A percentile compares a stretch with the other conserved stretches of the same genome.
phyloP scores from a whole-genome alignment of 2,329 filamentous ascomycete genomes.

The Colletotrichum caudatum region DNA sequence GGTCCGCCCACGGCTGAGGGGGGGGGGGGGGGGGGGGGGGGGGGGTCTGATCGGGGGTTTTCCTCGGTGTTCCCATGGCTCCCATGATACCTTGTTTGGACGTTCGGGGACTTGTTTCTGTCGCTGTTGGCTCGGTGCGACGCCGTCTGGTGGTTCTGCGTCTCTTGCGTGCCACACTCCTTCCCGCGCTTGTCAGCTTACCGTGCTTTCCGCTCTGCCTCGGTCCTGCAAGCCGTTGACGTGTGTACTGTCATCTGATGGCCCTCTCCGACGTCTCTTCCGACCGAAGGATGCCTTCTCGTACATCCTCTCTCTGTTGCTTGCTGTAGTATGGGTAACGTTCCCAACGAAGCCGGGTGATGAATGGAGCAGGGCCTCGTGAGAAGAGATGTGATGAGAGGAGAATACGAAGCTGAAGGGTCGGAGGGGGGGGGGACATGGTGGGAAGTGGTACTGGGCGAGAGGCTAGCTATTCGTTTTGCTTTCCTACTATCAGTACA shows the following conservation, averaged over 20 bases:
- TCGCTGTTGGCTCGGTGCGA: constrained; percentile 15
- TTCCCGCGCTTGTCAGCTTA: neutral
- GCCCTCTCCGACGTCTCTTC: constrained; percentile 12
- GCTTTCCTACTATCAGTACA: neutral
- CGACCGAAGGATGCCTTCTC: constrained; percentile 1
- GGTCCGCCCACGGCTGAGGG: neutral
- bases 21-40: neutral
- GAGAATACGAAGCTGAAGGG: constrained; percentile 18
- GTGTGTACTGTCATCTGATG: constrained; percentile 6
- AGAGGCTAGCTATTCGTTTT: constrained; percentile 1
- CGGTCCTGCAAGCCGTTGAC: neutral
- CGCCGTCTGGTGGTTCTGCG: neutral
- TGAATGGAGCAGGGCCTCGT: constrained; percentile 31
- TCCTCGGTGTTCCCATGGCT: neutral
- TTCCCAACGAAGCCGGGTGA: constrained; percentile 28
- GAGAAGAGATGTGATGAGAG: constrained; percentile 24
- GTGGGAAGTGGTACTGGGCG: neutral
- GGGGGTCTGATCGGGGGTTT: constrained; percentile 12
- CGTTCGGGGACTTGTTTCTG: neutral
- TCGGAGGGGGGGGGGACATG: neutral
- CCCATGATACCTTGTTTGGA: constrained; percentile 9
- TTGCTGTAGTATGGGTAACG: constrained; percentile 25
- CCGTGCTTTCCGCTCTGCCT: neutral
- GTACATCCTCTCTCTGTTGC: constrained; percentile 30
- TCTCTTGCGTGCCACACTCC: constrained; percentile 1